A percentile compares a stretch with the other conserved stretches of the same genome.
These are phyloP conservation scores for Ailanthus altissimus DNA, from an alignment of 345 rosid genomes.

Conservation along the genomic window DNA sequence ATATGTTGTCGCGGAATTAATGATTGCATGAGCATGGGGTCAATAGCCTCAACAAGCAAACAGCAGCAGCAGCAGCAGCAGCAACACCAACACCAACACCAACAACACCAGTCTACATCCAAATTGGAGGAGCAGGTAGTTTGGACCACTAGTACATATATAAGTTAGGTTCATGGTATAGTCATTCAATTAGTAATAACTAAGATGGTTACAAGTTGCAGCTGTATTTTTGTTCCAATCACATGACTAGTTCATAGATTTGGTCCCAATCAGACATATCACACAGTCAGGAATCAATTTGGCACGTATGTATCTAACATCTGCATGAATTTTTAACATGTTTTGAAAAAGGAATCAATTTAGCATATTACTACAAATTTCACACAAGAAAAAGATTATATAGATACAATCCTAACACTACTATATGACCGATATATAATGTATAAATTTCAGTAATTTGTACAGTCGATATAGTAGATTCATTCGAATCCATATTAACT, in stretches of 20 bases:
- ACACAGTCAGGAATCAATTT: neutral
- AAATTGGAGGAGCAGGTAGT: constrained; percentile 39
- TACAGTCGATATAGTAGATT: too few relatives aligned
- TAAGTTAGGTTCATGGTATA: neutral
- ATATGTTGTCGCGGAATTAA: constrained; percentile 25
- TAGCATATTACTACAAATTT: too few relatives aligned
- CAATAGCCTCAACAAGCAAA: constrained; percentile 20
- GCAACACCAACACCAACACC: constrained; percentile 17
- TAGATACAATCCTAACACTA: too few relatives aligned
- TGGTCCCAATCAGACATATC: constrained; percentile 8
- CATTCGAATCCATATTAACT: neutral
- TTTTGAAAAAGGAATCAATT: too few relatives aligned
- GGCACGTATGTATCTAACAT: neutral
- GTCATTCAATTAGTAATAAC: too few relatives aligned
- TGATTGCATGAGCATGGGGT: constrained; percentile 32
- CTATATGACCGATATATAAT: neutral
- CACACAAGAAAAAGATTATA: too few relatives aligned
- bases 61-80: constrained; percentile 19
- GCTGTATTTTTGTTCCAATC: neutral
- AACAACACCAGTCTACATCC: constrained; percentile 18
- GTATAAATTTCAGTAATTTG: too few relatives aligned
- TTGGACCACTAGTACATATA: constrained; percentile 14
- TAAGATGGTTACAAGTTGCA: neutral
- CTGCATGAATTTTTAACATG: neutral
- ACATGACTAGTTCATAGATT: neutral